A percentile compares a stretch with the other conserved stretches of the same genome.
These are phyloP conservation scores for Acanthamoeba royreba DNA, from an alignment of 208 protist species.

Conservation along the genomic window DNA sequence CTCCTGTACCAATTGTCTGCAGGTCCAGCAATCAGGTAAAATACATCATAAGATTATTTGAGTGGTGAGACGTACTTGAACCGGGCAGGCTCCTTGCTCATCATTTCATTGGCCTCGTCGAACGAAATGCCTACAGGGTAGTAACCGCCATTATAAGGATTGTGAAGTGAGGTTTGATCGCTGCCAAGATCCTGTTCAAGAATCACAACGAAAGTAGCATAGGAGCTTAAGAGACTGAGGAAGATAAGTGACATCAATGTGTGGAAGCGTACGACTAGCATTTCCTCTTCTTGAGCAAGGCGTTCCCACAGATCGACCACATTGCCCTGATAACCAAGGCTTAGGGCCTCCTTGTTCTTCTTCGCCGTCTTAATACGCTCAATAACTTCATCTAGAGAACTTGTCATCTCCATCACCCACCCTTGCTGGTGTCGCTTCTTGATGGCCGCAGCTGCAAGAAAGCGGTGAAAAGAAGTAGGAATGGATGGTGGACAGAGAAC, in stretches of 20 bases:
- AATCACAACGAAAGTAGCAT: not conserved
- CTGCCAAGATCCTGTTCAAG: slow-evolving; percentile 80
- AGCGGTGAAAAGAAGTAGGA: not conserved
- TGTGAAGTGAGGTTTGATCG: slow-evolving; percentile 89
- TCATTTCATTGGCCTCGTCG: slow-evolving; percentile 84
- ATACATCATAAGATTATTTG: too few species aligned
- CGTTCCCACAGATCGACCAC: slow-evolving; percentile 87
- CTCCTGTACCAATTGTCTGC: slow-evolving; percentile 78
- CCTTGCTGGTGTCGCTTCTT: slow-evolving; percentile 84
- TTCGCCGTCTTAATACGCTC: slow-evolving; percentile 70
- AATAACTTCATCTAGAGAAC: slow-evolving; percentile 68
- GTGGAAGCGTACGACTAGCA: slow-evolving; percentile 23
- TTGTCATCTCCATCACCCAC: slow-evolving; percentile 77
- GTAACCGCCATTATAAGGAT: slow-evolving; percentile 87
- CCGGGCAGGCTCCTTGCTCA: slow-evolving; percentile 76
- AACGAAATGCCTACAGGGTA: slow-evolving; percentile 85
- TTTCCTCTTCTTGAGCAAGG: not conserved
- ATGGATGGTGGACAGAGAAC: too few species aligned
- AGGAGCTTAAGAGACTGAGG: not conserved
- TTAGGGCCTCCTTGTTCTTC: slow-evolving; percentile 69
- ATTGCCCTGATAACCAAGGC: slow-evolving; percentile 85
- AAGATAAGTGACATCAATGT: too few species aligned
- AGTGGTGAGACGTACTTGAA: slow-evolving; percentile 85
- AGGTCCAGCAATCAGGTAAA: too few species aligned
- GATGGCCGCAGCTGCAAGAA: slow-evolving; percentile 60